These are phyloP conservation scores for Zygotorulaspora sp. DNA, from an alignment of 805 yeast species.

Conservation along the genomic window DNA sequence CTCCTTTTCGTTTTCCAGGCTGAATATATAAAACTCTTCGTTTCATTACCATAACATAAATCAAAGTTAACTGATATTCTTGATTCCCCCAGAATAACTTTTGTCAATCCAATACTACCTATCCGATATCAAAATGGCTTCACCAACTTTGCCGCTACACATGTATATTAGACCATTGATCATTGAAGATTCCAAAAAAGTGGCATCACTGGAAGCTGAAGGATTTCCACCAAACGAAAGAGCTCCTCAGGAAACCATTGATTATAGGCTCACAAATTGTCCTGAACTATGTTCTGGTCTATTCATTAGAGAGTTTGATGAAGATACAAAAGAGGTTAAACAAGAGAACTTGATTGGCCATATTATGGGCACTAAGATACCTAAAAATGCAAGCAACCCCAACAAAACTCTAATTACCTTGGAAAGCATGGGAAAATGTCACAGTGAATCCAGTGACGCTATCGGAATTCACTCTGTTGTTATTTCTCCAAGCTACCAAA, in stretches of 20 bases:
- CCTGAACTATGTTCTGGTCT: constrained; percentile 91
- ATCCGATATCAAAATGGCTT: no score
- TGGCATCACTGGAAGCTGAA: constrained; percentile 52
- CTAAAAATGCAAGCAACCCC: constrained; percentile 12
- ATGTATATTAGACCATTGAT: constrained; percentile 71
- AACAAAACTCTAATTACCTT: constrained; percentile 25
- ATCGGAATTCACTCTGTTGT: constrained; percentile 83
- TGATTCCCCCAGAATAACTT: no score
- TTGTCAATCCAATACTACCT: no score
- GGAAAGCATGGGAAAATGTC: constrained; percentile 42
- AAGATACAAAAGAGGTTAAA: constrained; percentile 39
- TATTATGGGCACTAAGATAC: constrained; percentile 70
- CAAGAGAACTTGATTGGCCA: constrained; percentile 68
- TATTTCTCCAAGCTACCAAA: constrained; percentile 71
- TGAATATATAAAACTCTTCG: no score
- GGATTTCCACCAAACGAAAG: constrained; percentile 74
- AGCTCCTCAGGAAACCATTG: constrained; percentile 55
- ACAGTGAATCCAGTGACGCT: constrained; percentile 64
- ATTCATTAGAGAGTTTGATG: constrained; percentile 63
- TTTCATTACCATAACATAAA: no score
- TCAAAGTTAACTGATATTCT: no score
- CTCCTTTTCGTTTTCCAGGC: no score
- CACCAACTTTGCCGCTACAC: constrained; percentile 50
- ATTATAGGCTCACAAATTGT: constrained; percentile 70
- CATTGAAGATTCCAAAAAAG: constrained; percentile 65